A percentile compares a stretch with the other conserved stretches of the same genome.
phyloP scores from a whole-genome alignment of 1,284 basidiomycete genomes.

The Austroboletus niveus region DNA sequence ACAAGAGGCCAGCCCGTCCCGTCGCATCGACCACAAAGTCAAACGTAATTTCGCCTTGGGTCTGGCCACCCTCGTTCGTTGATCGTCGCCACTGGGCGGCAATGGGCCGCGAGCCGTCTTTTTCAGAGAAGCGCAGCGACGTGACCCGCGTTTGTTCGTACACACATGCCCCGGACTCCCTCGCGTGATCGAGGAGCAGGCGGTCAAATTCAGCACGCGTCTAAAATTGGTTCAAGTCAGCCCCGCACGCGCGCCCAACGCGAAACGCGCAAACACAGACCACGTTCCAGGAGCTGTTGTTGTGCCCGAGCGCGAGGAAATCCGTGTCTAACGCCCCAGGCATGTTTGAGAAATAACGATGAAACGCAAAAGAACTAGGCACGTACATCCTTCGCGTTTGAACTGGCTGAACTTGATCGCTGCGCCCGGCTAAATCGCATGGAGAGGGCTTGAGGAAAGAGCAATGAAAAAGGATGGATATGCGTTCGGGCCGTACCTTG shows the following conservation, averaged over 20 bases:
- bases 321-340: slow-evolving; percentile 51
- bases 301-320: slow-evolving; percentile 54
- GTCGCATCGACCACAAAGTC: slow-evolving; percentile 69
- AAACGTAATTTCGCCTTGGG: slow-evolving; percentile 53
- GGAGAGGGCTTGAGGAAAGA: too few species aligned
- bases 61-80: not conserved
- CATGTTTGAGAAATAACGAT: not conserved
- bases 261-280: slow-evolving; percentile 37
- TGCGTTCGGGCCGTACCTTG: slow-evolving; percentile 42
- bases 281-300: slow-evolving; percentile 66
- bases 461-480: too few species aligned
- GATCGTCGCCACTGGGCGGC: slow-evolving; percentile 44
- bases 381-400: slow-evolving; percentile 64
- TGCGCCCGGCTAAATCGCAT: slow-evolving; percentile 48
- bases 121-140: slow-evolving; percentile 45
- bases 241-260: not conserved
- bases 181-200: slow-evolving; percentile 58
- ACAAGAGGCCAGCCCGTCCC: slow-evolving; percentile 65
- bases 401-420: slow-evolving; percentile 63
- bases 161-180: slow-evolving; percentile 50
- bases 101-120: slow-evolving; percentile 38
- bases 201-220: slow-evolving; percentile 65
- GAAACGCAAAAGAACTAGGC: not conserved
- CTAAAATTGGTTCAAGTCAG: slow-evolving; percentile 28
- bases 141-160: slow-evolving; percentile 56